Evolutionary conservation across 805 yeast genomes (phyloP).

Genomic region (Myxozyma vanderwaltii): DNA sequence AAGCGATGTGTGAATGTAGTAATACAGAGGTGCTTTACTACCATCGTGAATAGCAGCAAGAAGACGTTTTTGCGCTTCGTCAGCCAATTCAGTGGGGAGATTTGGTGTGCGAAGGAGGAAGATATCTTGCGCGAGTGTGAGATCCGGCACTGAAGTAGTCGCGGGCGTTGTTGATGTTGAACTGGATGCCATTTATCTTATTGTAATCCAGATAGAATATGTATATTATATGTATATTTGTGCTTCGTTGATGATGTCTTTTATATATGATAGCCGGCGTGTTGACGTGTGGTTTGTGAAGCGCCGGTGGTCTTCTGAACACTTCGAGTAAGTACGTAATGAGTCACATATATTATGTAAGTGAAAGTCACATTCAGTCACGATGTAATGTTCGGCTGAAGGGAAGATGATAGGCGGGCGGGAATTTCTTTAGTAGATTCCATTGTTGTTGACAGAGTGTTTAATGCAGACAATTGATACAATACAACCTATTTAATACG

Average conservation of each 20-base stretch:
- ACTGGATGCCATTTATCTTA: neutral
- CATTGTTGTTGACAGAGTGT: too few relatives aligned
- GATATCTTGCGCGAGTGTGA: constrained; percentile 76
- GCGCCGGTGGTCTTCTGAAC: neutral
- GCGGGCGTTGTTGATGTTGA: neutral
- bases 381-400: neutral
- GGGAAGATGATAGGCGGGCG: neutral
- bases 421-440: too few relatives aligned
- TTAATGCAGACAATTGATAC: too few relatives aligned
- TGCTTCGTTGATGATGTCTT: neutral
- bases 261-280: neutral
- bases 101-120: constrained; percentile 57
- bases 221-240: neutral
- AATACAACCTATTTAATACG: too few relatives aligned
- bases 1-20: constrained; percentile 58
- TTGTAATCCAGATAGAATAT: neutral
- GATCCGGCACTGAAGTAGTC: constrained; percentile 65
- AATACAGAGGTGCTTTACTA: constrained; percentile 81
- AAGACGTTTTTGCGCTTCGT: constrained; percentile 51
- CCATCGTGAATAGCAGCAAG: constrained; percentile 57
- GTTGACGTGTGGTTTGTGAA: neutral
- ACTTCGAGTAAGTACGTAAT: neutral
- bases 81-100: constrained; percentile 46
- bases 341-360: neutral
- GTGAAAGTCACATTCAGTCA: neutral